Conservation (phyloP, 805 yeast species). For the Saccharomycopsis babjevae region DNA sequence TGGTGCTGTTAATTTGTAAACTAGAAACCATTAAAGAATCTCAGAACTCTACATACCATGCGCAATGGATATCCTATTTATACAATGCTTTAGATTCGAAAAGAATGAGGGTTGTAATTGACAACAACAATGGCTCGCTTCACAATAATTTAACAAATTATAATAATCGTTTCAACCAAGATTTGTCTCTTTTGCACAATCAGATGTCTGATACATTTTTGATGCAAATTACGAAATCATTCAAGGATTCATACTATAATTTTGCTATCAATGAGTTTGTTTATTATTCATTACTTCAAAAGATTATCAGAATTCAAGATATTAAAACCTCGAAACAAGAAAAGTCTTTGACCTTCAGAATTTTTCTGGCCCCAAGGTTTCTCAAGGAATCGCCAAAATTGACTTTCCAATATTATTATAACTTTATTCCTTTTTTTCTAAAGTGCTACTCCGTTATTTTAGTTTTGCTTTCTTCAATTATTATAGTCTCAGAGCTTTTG, state of each 20-base stretch:
- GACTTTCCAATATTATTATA: slow-evolving; percentile 33
- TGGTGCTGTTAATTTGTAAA: slow-evolving; percentile 8
- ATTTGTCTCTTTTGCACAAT: slow-evolving; percentile 20
- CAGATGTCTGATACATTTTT: slow-evolving; percentile 36
- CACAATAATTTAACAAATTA: slow-evolving; percentile 9
- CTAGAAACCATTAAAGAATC: slow-evolving; percentile 6
- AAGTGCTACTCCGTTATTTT: slow-evolving; percentile 35
- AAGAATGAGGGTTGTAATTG: neutral
- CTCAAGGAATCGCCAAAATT: slow-evolving; percentile 31
- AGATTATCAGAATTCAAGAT: slow-evolving; percentile 49
- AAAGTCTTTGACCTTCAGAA: slow-evolving; percentile 26
- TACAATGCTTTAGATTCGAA: slow-evolving; percentile 1
- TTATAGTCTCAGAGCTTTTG: slow-evolving; percentile 65
- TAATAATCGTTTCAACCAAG: slow-evolving; percentile 17
- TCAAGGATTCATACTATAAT: slow-evolving; percentile 43
- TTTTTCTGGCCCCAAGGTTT: slow-evolving; percentile 18
- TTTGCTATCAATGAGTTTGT: slow-evolving; percentile 46
- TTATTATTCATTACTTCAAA: slow-evolving; percentile 39
- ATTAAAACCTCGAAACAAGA: slow-evolving; percentile 33
- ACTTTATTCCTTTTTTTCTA: slow-evolving; percentile 36
- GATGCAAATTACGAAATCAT: slow-evolving; percentile 39
- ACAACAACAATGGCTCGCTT: neutral
- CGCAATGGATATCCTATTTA: slow-evolving; percentile 58
- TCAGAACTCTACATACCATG: slow-evolving; percentile 19
- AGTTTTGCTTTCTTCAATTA: slow-evolving; percentile 36